phyloP scores from a whole-genome alignment of 2,329 filamentous ascomycete species.

The Talaromyces sp. region DNA sequence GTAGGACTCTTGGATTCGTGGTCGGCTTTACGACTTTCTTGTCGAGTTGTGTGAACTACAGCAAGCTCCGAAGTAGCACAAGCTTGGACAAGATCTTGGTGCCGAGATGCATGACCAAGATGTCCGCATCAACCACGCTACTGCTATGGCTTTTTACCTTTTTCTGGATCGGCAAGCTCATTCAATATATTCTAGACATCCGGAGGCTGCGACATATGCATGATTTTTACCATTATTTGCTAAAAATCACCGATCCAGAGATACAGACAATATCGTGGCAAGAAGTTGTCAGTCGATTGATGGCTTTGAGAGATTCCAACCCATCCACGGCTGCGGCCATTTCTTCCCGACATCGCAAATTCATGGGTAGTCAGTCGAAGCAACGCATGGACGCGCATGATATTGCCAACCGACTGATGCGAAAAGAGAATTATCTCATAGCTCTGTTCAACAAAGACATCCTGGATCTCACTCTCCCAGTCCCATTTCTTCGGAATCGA shows the following conservation, averaged over 20 bases:
- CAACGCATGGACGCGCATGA: slow-evolving; percentile 93
- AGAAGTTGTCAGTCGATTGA: slow-evolving; percentile 78
- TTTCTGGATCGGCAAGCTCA: slow-evolving; percentile 75
- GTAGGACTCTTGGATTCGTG: slow-evolving; percentile 75
- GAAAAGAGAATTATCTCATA: slow-evolving; percentile 93
- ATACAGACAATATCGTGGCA: slow-evolving; percentile 96
- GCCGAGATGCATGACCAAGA: slow-evolving; percentile 67
- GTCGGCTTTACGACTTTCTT: slow-evolving; percentile 78
- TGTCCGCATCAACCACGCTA: slow-evolving; percentile 71
- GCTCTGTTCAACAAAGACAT: slow-evolving; percentile 97
- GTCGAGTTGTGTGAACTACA: slow-evolving; percentile 79
- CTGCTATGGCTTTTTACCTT: slow-evolving; percentile 79
- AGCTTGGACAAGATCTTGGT: slow-evolving; percentile 58
- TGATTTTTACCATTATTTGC: slow-evolving; percentile 76
- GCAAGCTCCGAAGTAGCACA: slow-evolving; percentile 62
- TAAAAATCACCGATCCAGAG: slow-evolving; percentile 77
- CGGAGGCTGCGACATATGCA: slow-evolving; percentile 70
- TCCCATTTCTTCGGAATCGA: slow-evolving; percentile 74
- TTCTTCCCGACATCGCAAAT: slow-evolving; percentile 54
- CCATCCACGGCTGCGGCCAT: slow-evolving; percentile 68
- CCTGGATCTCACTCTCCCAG: slow-evolving; percentile 74
- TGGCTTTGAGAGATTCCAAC: slow-evolving; percentile 78
- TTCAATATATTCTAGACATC: slow-evolving; percentile 68
- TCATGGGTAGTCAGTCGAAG: slow-evolving; percentile 78
- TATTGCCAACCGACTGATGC: slow-evolving; percentile 94